These are phyloP conservation scores for Lojkania enalia DNA, from an alignment of 2,329 filamentous ascomycete genomes.

Conservation along the genomic window DNA sequence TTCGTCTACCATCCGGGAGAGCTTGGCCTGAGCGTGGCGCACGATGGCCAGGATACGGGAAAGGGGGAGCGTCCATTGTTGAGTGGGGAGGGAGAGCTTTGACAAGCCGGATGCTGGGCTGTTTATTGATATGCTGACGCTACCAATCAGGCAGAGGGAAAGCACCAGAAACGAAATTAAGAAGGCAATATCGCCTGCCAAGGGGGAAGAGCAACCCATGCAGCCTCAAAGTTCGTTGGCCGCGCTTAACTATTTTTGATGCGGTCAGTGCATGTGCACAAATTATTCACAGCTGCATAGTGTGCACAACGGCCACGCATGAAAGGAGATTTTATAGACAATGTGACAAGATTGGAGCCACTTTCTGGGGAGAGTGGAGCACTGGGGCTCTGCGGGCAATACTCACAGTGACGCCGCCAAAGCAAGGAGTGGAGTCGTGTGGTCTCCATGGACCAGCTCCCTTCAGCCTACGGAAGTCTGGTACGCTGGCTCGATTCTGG, in stretches of 20 bases:
- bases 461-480: neutral
- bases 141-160: constrained; percentile 26
- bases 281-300: neutral
- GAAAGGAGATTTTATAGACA: neutral
- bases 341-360: neutral
- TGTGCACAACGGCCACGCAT: neutral
- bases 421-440: neutral
- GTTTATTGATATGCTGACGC: constrained; percentile 35
- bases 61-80: constrained; percentile 34
- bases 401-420: neutral
- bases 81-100: constrained; percentile 21
- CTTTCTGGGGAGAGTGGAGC: neutral
- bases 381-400: neutral
- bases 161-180: constrained; percentile 39
- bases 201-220: constrained; percentile 23
- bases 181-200: constrained; percentile 34
- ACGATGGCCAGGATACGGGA: constrained; percentile 33
- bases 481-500: neutral
- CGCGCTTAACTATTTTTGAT: constrained; percentile 19
- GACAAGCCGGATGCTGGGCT: constrained; percentile 27
- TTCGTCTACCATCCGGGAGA: constrained; percentile 28
- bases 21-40: constrained; percentile 30
- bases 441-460: neutral
- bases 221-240: constrained; percentile 32
- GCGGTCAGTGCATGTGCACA: constrained; percentile 1